Evolutionary conservation across 345 rosid genomes (phyloP), one percentile per base, ranked within the genome.

Genomic region (Sapria himalayana): DNA sequence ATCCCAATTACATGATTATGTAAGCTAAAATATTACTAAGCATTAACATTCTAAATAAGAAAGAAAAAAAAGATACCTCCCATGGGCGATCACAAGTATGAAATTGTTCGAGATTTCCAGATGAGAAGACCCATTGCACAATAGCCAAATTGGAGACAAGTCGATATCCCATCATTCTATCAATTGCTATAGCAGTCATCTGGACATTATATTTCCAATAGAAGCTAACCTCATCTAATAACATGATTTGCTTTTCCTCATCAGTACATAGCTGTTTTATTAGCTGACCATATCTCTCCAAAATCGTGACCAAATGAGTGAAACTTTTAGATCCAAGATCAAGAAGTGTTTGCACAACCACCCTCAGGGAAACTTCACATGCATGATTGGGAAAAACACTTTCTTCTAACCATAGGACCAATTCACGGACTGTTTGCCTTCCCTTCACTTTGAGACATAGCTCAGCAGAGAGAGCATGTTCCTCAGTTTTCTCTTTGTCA

Each of bases 111-210:
- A 82, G 49, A 44, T 74, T 89, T 51, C 59, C 60, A 0, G 86
- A 61, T 36, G 92, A 82, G 62, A 89, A 89, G 37, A 89, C 93
- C 93, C 95, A 89, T 65, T 69, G 72, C 49, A 79, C 78, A 53
- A 89, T 82, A 18, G 98, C 86, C 64, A 76, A 73, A 61, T 82
- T 89, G 24, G 98, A 89, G 41, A 89, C 63, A 19, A 89, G 86
- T 46, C 93, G 72, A 64, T 89, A 89, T 35, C 98, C 92, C 98
- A 89, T 89, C 98, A 89, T 82, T 66, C 98, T 70, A 64, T 89
- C 98, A 45, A 89, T 72, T 37, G 92, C 62, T 46, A 89, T 60
- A 9, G 86, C 93, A 9, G 86, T 74, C 86, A 76, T 89, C 50
- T 89, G 99, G 16, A 55, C 56, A 58, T 71, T 77, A 62, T 70